Evolutionary conservation across 495 filamentous ascomycete species (phyloP).

Genomic region (Aspergillus bridgeri): DNA sequence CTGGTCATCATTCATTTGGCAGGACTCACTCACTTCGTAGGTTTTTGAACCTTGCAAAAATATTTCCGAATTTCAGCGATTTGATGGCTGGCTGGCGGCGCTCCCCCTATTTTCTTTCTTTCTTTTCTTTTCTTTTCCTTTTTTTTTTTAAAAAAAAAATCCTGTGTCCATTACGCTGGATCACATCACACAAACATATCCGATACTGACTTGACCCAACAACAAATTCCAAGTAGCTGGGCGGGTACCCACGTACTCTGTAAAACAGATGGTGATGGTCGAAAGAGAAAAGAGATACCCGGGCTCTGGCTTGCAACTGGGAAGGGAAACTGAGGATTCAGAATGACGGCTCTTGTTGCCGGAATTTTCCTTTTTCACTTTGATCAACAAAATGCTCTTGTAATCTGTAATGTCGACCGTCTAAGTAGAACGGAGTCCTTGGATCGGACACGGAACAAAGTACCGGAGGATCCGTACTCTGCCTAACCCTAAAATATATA

Average conservation of each 20-base stretch:
- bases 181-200: conserved; percentile 5
- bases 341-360: conserved; percentile 18
- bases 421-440: not conserved
- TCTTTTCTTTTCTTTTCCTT: not conserved
- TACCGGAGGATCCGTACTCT: not conserved
- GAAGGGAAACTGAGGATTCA: conserved; percentile 20
- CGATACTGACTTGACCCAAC: not conserved
- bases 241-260: no score
- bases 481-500: not conserved
- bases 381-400: not conserved
- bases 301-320: conserved; percentile 7
- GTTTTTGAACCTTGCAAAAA: not conserved
- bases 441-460: not conserved
- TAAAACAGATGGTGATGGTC: not conserved
- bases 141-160: no score
- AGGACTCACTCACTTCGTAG: not conserved
- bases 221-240: not conserved
- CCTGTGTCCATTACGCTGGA: not conserved
- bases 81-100: not conserved
- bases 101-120: no score
- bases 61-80: not conserved
- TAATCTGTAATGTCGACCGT: no score
- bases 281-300: not conserved
- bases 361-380: conserved; percentile 4
- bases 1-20: not conserved